phyloP scores from a whole-genome alignment of 1,139 yeast species.

The Yamadazyma dendronema region DNA sequence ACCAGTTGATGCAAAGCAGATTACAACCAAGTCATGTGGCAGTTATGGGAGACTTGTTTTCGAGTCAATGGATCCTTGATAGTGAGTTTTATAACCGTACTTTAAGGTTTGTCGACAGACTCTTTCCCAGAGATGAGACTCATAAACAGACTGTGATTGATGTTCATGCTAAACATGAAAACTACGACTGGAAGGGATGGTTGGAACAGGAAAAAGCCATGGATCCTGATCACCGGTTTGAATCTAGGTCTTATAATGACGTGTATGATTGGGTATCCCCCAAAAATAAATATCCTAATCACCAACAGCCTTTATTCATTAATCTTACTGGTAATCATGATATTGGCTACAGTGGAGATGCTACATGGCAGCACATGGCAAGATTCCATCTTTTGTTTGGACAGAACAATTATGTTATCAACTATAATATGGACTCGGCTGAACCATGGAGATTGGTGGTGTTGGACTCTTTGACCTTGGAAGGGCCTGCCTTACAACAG shows the following conservation, averaged over 20 bases:
- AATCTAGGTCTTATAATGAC: constrained; percentile 54
- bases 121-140: constrained; percentile 54
- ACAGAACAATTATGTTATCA: constrained; percentile 76
- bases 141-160: constrained; percentile 51
- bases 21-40: constrained; percentile 77
- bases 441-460: constrained; percentile 85
- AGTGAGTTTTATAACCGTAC: constrained; percentile 81
- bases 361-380: constrained; percentile 86
- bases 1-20: constrained; percentile 57
- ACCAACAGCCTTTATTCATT: constrained; percentile 56
- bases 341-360: constrained; percentile 93
- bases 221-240: constrained; percentile 42
- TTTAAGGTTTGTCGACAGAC: constrained; percentile 61
- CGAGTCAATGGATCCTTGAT: constrained; percentile 95
- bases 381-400: constrained; percentile 77
- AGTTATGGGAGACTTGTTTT: constrained; percentile 88
- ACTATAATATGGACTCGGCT: constrained; percentile 58
- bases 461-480: constrained; percentile 76
- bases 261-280: constrained; percentile 64
- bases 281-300: constrained; percentile 31
- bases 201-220: constrained; percentile 36
- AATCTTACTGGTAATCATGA: constrained; percentile 95
- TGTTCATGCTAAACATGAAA: constrained; percentile 43
- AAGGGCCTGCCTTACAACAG: constrained; percentile 85
- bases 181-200: constrained; percentile 55